Base-by-base conservation (phyloP, 2,329 filamentous ascomycete genomes). In the Fusarium mexicanum region DNA sequence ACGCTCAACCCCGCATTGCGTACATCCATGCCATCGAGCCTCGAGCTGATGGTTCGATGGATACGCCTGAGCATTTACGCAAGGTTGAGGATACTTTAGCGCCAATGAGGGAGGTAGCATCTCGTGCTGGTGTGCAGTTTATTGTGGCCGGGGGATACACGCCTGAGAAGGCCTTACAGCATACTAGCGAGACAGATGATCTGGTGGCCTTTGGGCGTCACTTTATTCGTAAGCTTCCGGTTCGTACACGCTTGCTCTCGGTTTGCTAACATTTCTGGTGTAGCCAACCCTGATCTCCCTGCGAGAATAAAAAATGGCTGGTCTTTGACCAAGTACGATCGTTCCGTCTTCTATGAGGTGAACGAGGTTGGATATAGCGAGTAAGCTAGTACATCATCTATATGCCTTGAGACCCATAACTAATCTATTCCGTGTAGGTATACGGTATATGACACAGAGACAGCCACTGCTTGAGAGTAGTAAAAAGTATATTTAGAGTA, bases 1-100 rank as follows among this genome's bases (percentile, higher is more conserved):
- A 87, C 46, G 81, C 90, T 24, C 81, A 85, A 44, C 80, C 91
- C 6, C 85, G 86, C 8, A 83, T 93, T n/a, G 87, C 90, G 0
- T 93, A 90, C 77, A 78, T 92, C 5, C 90, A 92, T 77, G 74
- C 91, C 4, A 83, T 93, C 14, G 90, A 93, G 76, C 85, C 88
- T 3, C 85, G 89, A 6, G 82, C 90, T 14, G 80, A 83, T 9
- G 86, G 86, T 8, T 80, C 78, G 57, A 75, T 76, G 2, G 85
- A 88, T 62, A 66, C 82, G 9, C 65, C 65, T 2, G 50, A 62
- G 40, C 54, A 72, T 53, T 4, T 74, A 4, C 63, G 22, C 12
- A 86, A 87, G 4, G 80, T 41, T 1, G 67, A 55, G 4, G 81
- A 83, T 38, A 69, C 69, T 6, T 71, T 84, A 1, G 77, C 80